A percentile compares a stretch with the other conserved stretches of the same genome.
Evolutionary conservation across 2,329 filamentous ascomycete genomes (phyloP).

Genomic region (Colletotrichum karsti): DNA sequence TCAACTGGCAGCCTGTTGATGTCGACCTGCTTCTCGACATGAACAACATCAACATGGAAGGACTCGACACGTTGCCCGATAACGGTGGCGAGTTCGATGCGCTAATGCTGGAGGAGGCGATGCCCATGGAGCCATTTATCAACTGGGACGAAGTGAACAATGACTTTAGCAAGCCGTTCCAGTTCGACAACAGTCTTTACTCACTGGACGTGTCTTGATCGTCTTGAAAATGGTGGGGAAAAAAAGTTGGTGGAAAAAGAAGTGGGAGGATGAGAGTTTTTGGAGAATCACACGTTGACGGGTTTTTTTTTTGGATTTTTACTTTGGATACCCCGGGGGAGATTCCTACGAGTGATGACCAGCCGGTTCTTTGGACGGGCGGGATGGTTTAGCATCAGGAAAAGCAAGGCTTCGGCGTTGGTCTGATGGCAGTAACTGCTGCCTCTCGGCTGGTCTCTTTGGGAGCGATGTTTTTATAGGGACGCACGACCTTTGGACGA

Average conservation of each 20-base stretch:
- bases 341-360: constrained; percentile 22
- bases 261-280: background rate
- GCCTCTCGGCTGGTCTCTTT: background rate
- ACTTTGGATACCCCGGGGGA: constrained; percentile 21
- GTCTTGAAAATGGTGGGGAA: background rate
- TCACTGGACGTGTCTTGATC: constrained; percentile 39
- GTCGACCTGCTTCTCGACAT: constrained; percentile 53
- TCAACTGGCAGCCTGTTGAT: constrained; percentile 60
- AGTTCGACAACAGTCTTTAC: constrained; percentile 55
- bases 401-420: constrained; percentile 27
- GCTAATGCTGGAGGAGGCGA: constrained; percentile 25
- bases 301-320: no score
- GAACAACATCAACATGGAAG: constrained; percentile 44
- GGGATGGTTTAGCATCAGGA: constrained; percentile 15
- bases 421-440: background rate
- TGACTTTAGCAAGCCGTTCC: constrained; percentile 62
- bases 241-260: background rate
- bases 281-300: background rate
- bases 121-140: constrained; percentile 24
- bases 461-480: constrained; percentile 10
- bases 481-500: background rate
- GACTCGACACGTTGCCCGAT: constrained; percentile 31
- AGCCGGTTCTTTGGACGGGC: constrained; percentile 14
- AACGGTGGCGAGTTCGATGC: constrained; percentile 33
- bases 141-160: constrained; percentile 60